phyloP scores from a whole-genome alignment of 495 filamentous ascomycete species.

The Staphylotrichum longicolle region DNA sequence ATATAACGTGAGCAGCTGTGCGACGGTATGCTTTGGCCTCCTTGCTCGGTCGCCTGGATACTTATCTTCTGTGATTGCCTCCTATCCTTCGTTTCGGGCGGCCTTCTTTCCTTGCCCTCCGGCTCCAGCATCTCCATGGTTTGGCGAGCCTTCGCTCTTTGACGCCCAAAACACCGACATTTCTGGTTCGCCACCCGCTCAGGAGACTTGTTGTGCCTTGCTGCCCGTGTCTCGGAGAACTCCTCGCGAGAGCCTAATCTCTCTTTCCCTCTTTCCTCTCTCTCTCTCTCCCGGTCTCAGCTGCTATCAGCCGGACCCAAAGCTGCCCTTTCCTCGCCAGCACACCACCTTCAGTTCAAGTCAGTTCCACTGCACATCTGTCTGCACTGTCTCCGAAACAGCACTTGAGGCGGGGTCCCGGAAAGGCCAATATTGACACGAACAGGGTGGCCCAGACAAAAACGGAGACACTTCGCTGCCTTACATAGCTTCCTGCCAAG shows the following conservation, averaged over 20 bases:
- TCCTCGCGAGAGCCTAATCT: neutral
- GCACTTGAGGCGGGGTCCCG: too few relatives aligned
- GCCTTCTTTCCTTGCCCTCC: neutral
- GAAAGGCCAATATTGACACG: too few relatives aligned
- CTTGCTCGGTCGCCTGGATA: neutral
- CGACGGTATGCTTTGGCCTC: too few relatives aligned
- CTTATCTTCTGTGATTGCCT: neutral
- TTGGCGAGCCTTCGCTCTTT: neutral
- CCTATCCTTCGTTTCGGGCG: neutral
- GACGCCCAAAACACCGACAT: neutral
- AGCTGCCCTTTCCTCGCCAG: too few relatives aligned
- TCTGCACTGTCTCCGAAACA: too few relatives aligned
- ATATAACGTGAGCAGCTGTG: too few relatives aligned
- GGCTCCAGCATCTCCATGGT: neutral
- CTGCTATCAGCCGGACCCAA: neutral
- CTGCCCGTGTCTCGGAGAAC: neutral
- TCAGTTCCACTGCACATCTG: too few relatives aligned
- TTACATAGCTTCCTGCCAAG: too few relatives aligned
- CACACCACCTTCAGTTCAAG: too few relatives aligned
- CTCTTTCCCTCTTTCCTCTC: neutral
- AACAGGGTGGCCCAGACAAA: too few relatives aligned
- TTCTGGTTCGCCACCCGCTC: neutral
- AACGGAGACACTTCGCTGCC: too few relatives aligned
- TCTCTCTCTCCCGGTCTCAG: neutral
- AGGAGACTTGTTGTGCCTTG: too few relatives aligned